These are phyloP conservation scores for Apiospora koreana DNA, from an alignment of 2,329 filamentous ascomycete species.

Conservation along the genomic window DNA sequence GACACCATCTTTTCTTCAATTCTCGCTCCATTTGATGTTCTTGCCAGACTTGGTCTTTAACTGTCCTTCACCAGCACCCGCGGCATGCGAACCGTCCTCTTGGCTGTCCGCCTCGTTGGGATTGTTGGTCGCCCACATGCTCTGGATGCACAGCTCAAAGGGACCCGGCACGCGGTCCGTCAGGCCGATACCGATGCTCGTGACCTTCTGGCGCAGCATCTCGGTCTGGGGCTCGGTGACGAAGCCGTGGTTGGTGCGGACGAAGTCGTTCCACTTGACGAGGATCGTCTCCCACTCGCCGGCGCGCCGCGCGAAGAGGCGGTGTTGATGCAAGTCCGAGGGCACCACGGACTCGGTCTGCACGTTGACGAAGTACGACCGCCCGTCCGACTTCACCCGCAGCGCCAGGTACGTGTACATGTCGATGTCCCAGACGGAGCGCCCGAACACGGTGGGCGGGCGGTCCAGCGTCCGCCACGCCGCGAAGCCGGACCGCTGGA, in stretches of 20 bases:
- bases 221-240: conserved; percentile 93
- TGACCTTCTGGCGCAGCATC: conserved; percentile 82
- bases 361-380: conserved; percentile 92
- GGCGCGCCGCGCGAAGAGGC: conserved; percentile 75
- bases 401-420: conserved; percentile 85
- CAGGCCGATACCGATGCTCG: conserved; percentile 81
- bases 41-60: conserved; percentile 44
- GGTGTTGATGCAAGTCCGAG: conserved; percentile 94
- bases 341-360: conserved; percentile 93
- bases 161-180: conserved; percentile 88
- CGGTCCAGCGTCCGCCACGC: conserved; percentile 85
- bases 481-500: conserved; percentile 83
- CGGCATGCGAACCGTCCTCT: conserved; percentile 23
- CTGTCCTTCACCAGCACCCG: conserved; percentile 27
- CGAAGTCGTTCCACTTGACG: conserved; percentile 89
- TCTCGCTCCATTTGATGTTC: conserved; percentile 41
- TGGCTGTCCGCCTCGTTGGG: conserved; percentile 36
- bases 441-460: conserved; percentile 79
- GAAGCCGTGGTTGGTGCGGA: conserved; percentile 89
- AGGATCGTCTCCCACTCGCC: conserved; percentile 96
- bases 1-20: conserved; percentile 20
- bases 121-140: conserved; percentile 88
- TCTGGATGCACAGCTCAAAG: conserved; percentile 83
- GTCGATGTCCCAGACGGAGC: conserved; percentile 84
- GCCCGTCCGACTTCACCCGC: conserved; percentile 85